phyloP scores from a whole-genome alignment of 164 flowering plant genomes.

The Annona squamosa region DNA sequence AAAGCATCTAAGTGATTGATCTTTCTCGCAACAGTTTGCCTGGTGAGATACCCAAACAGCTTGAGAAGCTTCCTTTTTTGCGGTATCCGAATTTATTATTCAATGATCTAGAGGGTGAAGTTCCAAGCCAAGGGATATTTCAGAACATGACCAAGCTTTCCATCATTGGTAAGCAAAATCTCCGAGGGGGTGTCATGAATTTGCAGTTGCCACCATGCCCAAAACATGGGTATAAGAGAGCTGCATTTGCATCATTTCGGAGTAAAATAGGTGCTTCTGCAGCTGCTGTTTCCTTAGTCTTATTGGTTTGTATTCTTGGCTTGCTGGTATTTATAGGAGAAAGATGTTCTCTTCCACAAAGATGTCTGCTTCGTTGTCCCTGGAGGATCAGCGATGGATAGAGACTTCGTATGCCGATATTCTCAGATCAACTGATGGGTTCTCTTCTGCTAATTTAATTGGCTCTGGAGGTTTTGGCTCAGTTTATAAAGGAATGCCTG shows the following conservation, averaged over 20 bases:
- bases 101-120: conserved; percentile 13
- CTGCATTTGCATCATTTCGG: neutral
- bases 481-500: conserved; percentile 25
- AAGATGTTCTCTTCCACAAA: neutral
- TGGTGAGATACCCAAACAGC: conserved; percentile 5
- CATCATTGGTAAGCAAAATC: neutral
- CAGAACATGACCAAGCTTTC: conserved; percentile 18
- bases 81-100: conserved; percentile 7
- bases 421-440: conserved; percentile 18
- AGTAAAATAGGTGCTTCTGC: neutral
- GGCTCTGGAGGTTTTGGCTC: conserved; percentile 33
- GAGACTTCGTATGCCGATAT: conserved; percentile 17
- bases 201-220: neutral
- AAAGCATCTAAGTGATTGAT: neutral
- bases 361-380: neutral
- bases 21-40: conserved; percentile 13
- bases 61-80: neutral
- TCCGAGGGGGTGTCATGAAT: conserved; percentile 9
- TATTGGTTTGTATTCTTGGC: neutral
- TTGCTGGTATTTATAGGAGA: neutral
- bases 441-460: conserved; percentile 22
- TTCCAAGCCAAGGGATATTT: conserved; percentile 13
- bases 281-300: neutral
- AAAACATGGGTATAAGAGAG: neutral
- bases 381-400: neutral